These are phyloP conservation scores for grape (Vitis vinifera) DNA, from an alignment of 164 flowering plant genomes.

Conservation along the genomic window ASM3070453v1 NC_081820.1:23484001-23484500, in stretches of 20 bases:
- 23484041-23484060: constrained; percentile 48
- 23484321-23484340: constrained; percentile 17
- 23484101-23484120: constrained; percentile 13
- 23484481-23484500: constrained; percentile 17
- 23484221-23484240: constrained; percentile 26
- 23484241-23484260: constrained; percentile 18
- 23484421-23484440: constrained; percentile 28
- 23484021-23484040: constrained; percentile 44
- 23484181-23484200: constrained; percentile 47
- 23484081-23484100: not conserved
- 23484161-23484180: constrained; percentile 37
- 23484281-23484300: constrained; percentile 36
- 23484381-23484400: constrained; percentile 26
- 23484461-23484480: constrained; percentile 11
- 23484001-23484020: constrained; percentile 37
- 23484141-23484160: constrained; percentile 45
- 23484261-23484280: constrained; percentile 1
- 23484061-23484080: constrained; percentile 35
- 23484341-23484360: constrained; percentile 31
- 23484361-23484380: constrained; percentile 19
- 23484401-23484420: constrained; percentile 25
- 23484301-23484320: constrained; percentile 47
- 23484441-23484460: constrained; percentile 20
- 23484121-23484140: constrained; percentile 30
- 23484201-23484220: constrained; percentile 24